phyloP scores from a whole-genome alignment of 345 rosid species.

The Acer saccharum region DNA sequence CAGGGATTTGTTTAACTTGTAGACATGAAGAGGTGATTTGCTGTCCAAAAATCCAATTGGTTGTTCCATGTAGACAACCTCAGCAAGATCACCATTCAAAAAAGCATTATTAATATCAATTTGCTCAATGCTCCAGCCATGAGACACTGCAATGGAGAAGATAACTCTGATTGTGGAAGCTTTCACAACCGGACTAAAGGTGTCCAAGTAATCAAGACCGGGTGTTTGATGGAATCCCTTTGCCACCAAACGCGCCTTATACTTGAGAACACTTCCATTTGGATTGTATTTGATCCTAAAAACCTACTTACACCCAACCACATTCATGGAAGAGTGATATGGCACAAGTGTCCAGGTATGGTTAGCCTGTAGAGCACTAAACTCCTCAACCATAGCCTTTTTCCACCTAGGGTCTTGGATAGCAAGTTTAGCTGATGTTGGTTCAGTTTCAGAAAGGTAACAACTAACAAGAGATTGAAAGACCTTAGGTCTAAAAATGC shows the following conservation, averaged over 20 bases:
- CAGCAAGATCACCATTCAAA: not conserved
- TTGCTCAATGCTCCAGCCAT: not conserved
- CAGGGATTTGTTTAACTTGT: not conserved
- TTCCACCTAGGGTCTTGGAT: not conserved
- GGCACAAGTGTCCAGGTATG: not conserved
- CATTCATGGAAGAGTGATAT: not conserved
- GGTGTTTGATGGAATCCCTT: not conserved
- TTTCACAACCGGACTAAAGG: not conserved
- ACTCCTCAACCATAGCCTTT: too few relatives aligned
- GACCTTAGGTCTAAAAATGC: not conserved
- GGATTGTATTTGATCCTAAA: not conserved
- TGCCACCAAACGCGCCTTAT: not conserved
- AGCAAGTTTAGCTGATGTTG: rapidly evolving
- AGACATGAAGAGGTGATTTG: not conserved
- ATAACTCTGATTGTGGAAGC: not conserved
- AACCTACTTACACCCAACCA: not conserved
- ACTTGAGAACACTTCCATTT: not conserved
- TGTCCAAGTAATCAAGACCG: not conserved
- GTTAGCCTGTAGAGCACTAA: not conserved
- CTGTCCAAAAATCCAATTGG: not conserved
- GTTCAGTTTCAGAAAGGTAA: not conserved
- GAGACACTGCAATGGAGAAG: not conserved
- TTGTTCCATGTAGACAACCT: not conserved
- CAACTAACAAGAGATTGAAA: rapidly evolving
- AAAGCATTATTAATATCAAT: not conserved